Evolutionary conservation across 192 early-diverging fungal genomes (phyloP), one percentile per base, ranked within the genome.

Genomic region (Phycomyces nitens): DNA sequence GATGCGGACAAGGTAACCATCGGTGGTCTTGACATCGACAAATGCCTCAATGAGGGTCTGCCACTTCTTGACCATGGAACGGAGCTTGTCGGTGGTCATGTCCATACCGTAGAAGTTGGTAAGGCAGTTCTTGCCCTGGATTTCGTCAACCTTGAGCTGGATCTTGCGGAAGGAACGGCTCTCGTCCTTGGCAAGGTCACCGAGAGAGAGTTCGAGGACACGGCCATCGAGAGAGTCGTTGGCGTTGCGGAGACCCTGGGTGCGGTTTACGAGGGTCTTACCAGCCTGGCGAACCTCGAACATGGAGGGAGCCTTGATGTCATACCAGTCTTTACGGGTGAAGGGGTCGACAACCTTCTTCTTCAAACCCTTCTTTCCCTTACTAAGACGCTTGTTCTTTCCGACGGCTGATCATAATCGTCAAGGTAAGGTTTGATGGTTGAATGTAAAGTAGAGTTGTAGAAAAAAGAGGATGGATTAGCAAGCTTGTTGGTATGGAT

Each of bases 101-200:
- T 94, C 91, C 95, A 99, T 98, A 74, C 96, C 88, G 89, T 98
- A 88, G 89, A 99, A 99, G 89, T 95, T 96, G 89, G 97, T 99
- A 62, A 99, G 88, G 85, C 92, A 93, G 92, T 94, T 97, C 84
- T 92, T 94, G 75, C 97, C 97, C 70, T 89, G 86, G 75, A 99
- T 88, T 80, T 99, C 96, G 80, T 98, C 93, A 72, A 97, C 89
- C 65, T 67, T 86, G 69, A 99, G 91, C 85, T 94, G 89, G 80
- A 99, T 82, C 91, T 99, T 99, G 76, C 97, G 89, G 93, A 92
- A 99, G 56, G 88, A 77, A 77, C 93, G 89, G 69, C 95, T 90
- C 75, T 90, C 89, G 62, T 87, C 85, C 77, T 90, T 93, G 88
- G 89, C 89, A 66, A 99, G 86, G 78, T 99, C 97, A 69, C 88